Evolutionary conservation across 768 basidiomycete genomes (phyloP), one percentile per base, ranked within the genome.

Genomic region (Pleurotus cornucopiae): DNA sequence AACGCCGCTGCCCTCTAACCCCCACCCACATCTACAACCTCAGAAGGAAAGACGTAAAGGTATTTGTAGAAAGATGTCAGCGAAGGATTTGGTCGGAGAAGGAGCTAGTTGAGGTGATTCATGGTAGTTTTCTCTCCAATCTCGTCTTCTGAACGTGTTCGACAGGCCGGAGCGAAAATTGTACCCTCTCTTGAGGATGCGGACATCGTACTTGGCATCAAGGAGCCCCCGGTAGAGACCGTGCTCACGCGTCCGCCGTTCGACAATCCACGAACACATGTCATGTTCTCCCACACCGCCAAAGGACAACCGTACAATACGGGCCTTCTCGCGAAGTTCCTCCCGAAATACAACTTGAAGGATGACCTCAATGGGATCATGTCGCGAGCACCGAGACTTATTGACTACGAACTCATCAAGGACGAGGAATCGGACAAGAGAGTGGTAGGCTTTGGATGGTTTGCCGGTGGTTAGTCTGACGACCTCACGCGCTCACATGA

Each of bases 261-360:
- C 62, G 61, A 16, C 34, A 57, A 46, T 62, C 64, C 9, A 46
- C 81, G 88, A 30, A 93, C 87, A 0, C 87, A 94, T 62, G 70
- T 95, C 55, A 93, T 94, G 86, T 96, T 97, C 78, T 93, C 89
- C 26, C 94, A 95, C 66, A 95, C 94, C 0, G 81, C 83, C 54
- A 96, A 95, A 68, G 90, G 89, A 0, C 91, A 96, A 69, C 68
- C 75, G 5, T 95, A 95, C 70, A 97, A 96, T 63, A 90, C 87
- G 65, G 81, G 85, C 0, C 72, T 97, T 0, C 76, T 97, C 2
- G 75, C 85, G 0, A 76, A 78, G 51, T 92, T 89, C 67, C 69
- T 88, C 6, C 69, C 66, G 2, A 56, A 53, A 2, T 40, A 58
- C 6, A 34, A 54, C 38, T 26, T 54, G 14, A 38, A 40, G 9